Percentiles rank a stretch among this genome's conserved stretches.
These are phyloP conservation scores for Neofusicoccum laricinum DNA, from an alignment of 2,329 filamentous ascomycete genomes.

Conservation along the genomic window DNA sequence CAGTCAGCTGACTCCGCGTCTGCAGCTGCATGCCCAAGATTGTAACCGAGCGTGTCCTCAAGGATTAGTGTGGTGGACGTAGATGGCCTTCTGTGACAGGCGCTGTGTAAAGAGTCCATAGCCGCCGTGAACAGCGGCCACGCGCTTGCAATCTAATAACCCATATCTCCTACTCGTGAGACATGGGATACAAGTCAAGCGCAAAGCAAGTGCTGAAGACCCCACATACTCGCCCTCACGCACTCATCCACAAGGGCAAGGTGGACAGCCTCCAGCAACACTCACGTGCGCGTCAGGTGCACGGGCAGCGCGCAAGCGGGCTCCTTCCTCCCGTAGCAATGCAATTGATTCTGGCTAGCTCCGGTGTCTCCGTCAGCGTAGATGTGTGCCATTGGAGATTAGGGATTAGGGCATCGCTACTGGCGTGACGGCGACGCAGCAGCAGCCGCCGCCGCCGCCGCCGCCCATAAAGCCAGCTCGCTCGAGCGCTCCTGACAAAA, in stretches of 20 bases:
- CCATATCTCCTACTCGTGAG: conserved; percentile 52
- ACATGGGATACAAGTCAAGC: conserved; percentile 61
- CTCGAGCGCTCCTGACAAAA: not conserved
- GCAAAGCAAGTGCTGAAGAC: not conserved
- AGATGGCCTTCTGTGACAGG: not conserved
- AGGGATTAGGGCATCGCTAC: not conserved
- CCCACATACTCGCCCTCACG: not conserved
- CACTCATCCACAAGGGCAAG: not conserved
- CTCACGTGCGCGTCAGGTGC: not conserved
- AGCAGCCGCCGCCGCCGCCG: not conserved
- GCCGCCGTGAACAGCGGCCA: too few relatives aligned
- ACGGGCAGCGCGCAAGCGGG: not conserved
- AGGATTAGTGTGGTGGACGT: conserved; percentile 21
- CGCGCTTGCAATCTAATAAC: conserved; percentile 70
- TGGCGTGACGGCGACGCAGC: not conserved
- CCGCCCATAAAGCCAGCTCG: not conserved
- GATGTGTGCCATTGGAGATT: not conserved
- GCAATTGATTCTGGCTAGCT: not conserved
- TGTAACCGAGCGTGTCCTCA: conserved; percentile 36
- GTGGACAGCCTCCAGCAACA: not conserved
- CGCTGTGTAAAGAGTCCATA: too few relatives aligned
- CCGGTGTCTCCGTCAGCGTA: not conserved
- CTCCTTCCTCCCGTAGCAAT: conserved; percentile 8
- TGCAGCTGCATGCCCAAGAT: conserved; percentile 40
- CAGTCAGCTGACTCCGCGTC: conserved; percentile 10